A percentile compares a stretch with the other conserved stretches of the same genome.
Evolutionary conservation across 805 yeast species (phyloP).

Genomic region (Candida peoriensis): DNA sequence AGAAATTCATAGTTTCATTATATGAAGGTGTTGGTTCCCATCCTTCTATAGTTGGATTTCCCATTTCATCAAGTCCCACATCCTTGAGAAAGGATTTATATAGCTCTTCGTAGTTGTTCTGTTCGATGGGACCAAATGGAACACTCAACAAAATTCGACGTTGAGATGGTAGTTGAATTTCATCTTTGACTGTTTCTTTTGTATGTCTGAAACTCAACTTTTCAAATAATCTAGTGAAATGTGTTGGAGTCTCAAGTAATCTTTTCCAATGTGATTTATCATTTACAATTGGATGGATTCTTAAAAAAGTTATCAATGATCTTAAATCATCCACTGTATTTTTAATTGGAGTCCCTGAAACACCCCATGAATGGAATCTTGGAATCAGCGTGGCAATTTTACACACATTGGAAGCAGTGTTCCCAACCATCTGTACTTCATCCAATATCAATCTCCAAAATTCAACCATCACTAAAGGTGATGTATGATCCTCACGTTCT

Average conservation of each 20-base stretch:
- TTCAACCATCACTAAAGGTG: slow-evolving; percentile 76
- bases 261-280: slow-evolving; percentile 15
- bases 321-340: slow-evolving; percentile 61
- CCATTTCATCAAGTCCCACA: slow-evolving; percentile 46
- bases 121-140: slow-evolving; percentile 79
- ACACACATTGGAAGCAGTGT: slow-evolving; percentile 69
- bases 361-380: slow-evolving; percentile 92
- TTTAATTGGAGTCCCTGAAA: slow-evolving; percentile 89
- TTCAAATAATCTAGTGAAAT: slow-evolving; percentile 49
- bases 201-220: slow-evolving; percentile 70
- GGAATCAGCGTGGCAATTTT: slow-evolving; percentile 76
- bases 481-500: slow-evolving; percentile 49
- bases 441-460: slow-evolving; percentile 90
- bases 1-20: slow-evolving; percentile 48
- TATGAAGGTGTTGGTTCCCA: slow-evolving; percentile 43
- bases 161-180: slow-evolving; percentile 77
- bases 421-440: slow-evolving; percentile 91
- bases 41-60: slow-evolving; percentile 41
- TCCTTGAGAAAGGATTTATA: slow-evolving; percentile 53
- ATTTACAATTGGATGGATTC: slow-evolving; percentile 54
- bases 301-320: slow-evolving; percentile 64
- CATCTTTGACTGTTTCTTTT: slow-evolving; percentile 72
- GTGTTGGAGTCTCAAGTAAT: slow-evolving; percentile 19
- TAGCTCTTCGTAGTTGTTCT: slow-evolving; percentile 68
- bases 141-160: slow-evolving; percentile 60